Percentiles rank a stretch among this genome's conserved stretches.
Conservation (phyloP, 441 rosid genomes). For the Erodium texanum region DNA sequence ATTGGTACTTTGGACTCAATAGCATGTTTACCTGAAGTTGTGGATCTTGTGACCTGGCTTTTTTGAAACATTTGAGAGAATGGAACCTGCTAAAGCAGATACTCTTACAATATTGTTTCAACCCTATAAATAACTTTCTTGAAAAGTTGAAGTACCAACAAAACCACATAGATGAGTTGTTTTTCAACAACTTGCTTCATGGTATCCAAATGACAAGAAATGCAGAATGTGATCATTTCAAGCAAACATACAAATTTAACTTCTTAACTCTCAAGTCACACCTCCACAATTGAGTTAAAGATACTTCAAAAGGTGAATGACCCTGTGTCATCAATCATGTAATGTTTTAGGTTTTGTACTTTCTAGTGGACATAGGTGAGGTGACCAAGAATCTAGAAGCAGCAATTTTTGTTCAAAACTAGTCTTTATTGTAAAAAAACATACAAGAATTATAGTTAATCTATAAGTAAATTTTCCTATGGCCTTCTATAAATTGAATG, state of each 20-base stretch:
- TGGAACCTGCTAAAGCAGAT: background rate
- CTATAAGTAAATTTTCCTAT: background rate
- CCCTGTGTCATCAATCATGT: no score
- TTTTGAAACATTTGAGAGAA: background rate
- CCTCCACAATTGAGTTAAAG: no score
- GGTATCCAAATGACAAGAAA: no score
- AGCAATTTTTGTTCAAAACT: background rate
- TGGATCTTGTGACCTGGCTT: background rate
- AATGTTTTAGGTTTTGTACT: background rate
- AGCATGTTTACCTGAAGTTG: background rate
- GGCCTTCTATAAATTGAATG: no score
- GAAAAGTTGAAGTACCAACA: background rate
- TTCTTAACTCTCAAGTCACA: no score
- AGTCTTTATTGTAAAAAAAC: background rate
- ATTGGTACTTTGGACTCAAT: background rate
- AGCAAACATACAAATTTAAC: no score
- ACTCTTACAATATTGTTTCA: background rate
- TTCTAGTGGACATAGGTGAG: background rate
- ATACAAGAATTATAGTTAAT: background rate
- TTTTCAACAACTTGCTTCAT: background rate
- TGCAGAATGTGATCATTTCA: no score
- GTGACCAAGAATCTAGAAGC: constrained; percentile 5
- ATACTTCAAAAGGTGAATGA: no score
- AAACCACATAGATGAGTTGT: background rate
- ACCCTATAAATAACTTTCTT: background rate